These are phyloP conservation scores for Yamagishiella unicocca DNA, from an alignment of 139 green algal genomes.

Conservation along the genomic window DNA sequence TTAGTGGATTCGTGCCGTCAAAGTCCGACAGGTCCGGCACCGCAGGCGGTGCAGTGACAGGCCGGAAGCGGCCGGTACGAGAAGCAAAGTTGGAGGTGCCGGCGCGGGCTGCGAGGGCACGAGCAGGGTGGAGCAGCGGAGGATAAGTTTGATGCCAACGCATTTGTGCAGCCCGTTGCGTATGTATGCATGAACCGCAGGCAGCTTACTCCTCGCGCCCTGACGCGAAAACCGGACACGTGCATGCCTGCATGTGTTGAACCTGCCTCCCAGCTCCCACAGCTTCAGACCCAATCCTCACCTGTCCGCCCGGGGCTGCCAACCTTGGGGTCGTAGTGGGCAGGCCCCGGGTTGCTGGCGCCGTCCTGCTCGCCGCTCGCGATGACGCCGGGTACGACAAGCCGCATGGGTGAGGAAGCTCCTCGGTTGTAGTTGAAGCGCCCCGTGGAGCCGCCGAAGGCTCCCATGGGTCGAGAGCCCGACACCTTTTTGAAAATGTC, in stretches of 20 bases:
- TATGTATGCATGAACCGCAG: no score
- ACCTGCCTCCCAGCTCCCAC: no score
- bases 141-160: no score
- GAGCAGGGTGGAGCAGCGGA: background rate
- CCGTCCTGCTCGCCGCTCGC: background rate
- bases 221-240: no score
- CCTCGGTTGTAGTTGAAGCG: conserved; percentile 21
- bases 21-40: conserved; percentile 32
- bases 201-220: no score
- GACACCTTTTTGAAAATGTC: background rate
- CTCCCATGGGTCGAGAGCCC: background rate
- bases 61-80: conserved; percentile 28
- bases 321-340: background rate
- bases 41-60: conserved; percentile 22
- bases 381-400: conserved; percentile 8
- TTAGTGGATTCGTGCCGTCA: background rate
- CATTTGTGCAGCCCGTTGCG: no score
- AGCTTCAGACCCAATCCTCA: no score
- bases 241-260: no score
- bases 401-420: background rate
- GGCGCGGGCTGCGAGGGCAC: background rate
- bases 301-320: background rate
- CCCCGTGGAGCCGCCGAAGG: conserved; percentile 11
- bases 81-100: conserved; percentile 17
- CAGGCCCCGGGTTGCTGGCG: background rate